Evolutionary conservation across 2,329 filamentous ascomycete genomes (phyloP), one percentile per base, ranked within the genome.

Genomic region (Exserohilum turcica): DNA sequence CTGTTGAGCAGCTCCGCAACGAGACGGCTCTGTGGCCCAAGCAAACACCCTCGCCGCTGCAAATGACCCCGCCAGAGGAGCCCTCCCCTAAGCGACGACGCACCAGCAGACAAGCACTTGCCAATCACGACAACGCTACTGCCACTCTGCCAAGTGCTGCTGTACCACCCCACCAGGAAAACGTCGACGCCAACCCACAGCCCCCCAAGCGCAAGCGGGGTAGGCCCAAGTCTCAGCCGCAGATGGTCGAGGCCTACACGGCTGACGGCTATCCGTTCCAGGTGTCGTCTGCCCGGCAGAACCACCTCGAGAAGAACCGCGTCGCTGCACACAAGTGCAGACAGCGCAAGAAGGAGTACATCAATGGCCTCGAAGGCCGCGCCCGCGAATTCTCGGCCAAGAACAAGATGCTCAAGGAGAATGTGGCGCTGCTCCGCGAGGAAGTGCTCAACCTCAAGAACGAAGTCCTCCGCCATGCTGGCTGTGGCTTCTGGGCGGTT

Each of bases 251-350:
- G 52, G 65, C 64, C 13, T 70, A 51, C 51, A 71, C 69, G 3
- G 59, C 67, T 13, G 70, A 73, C 15, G 71, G 68, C 27, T 70
- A 63, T 35, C 69, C 69, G 2, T 66, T 72, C 51, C 65, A 70
- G 16, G 68, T 73, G 5, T 70, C 71, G 5, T 71, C 68, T 3
- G 66, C 70, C 38, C 71, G 71, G 45, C 65, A 73, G 51, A 68
- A 67, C 2, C 71, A 74, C 61, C 79, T 90, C 0, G 86, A 89
- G 72, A 83, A 88, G 55, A 92, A 92, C 70, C 81, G 88, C 8
- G 76, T 88, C 2, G 88, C 89, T 0, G 88, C 89, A 1, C 88
- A 85, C 69, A 91, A 90, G 67, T 91, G 88, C 66, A 83, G 88
- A 3, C 83, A 87, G 65, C 90, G 89, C 75, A 85, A 85, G 72